A percentile compares a stretch with the other conserved stretches of the same genome.
phyloP scores from a whole-genome alignment of 2,329 filamentous ascomycete species.

The Fusarium concolor region DNA sequence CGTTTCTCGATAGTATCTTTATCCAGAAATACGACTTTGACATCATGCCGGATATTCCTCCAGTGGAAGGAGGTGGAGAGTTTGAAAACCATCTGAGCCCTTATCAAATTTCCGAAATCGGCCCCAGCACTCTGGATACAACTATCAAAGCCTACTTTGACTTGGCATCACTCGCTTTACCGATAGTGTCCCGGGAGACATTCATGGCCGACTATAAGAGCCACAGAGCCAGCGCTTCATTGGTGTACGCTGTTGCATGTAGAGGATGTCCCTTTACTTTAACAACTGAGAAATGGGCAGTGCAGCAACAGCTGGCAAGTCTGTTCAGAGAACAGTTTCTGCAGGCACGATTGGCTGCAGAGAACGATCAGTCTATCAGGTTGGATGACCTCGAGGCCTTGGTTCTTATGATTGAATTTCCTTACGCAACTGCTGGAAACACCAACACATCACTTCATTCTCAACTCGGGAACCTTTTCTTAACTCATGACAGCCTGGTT shows the following conservation, averaged over 20 bases:
- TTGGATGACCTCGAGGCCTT: slow-evolving; percentile 4
- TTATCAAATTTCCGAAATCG: not conserved
- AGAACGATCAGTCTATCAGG: not conserved
- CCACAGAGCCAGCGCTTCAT: not conserved
- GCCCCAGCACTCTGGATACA: not conserved
- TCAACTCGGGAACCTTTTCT: slow-evolving; percentile 1
- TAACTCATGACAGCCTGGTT: not conserved
- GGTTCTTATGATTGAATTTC: slow-evolving; percentile 2
- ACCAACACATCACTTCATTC: not conserved
- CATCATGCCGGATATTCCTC: not conserved
- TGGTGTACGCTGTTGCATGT: not conserved
- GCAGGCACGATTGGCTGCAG: not conserved
- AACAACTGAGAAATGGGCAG: not conserved
- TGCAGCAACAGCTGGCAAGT: not conserved
- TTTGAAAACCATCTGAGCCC: not conserved
- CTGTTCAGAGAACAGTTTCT: not conserved
- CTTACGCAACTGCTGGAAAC: not conserved
- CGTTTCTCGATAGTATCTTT: slow-evolving; percentile 1
- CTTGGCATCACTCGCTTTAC: not conserved
- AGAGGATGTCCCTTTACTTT: not conserved
- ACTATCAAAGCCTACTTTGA: slow-evolving; percentile 2
- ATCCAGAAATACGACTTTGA: not conserved
- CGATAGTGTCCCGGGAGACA: not conserved
- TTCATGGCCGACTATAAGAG: not conserved
- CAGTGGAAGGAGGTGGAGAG: too few species aligned